Evolutionary conservation across 495 filamentous ascomycete genomes (phyloP).

Genomic region (Penicillium canariense): DNA sequence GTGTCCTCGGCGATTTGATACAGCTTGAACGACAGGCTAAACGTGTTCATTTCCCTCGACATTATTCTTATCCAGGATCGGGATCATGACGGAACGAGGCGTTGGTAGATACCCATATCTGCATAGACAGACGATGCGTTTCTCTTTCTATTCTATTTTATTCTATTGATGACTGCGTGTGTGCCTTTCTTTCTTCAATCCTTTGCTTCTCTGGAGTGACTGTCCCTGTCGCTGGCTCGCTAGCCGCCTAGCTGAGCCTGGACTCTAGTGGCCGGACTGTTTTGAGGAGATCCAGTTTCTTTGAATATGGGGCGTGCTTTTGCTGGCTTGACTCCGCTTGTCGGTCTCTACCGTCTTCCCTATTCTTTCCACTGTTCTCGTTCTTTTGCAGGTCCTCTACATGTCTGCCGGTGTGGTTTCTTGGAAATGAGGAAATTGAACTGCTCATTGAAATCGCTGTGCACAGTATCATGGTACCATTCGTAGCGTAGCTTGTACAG

Average conservation of each 20-base stretch:
- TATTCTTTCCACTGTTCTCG: slow-evolving; percentile 11
- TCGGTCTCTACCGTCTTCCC: slow-evolving; percentile 29
- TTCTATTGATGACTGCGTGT: slow-evolving; percentile 26
- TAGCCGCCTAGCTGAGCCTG: not conserved
- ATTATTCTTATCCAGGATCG: slow-evolving; percentile 27
- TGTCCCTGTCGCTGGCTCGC: slow-evolving; percentile 8
- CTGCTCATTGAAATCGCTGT: not conserved
- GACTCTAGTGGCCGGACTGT: not conserved
- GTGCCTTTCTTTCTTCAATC: slow-evolving; percentile 32
- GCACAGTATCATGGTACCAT: not conserved
- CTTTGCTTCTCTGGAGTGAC: slow-evolving; percentile 21
- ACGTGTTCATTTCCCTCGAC: slow-evolving; percentile 28
- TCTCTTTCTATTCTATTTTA: slow-evolving; percentile 19
- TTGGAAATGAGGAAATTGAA: slow-evolving; percentile 15
- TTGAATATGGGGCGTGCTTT: slow-evolving; percentile 14
- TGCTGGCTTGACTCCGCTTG: slow-evolving; percentile 5
- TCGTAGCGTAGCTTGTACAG: not conserved
- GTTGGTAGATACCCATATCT: slow-evolving; percentile 53
- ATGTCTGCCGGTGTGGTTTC: not conserved
- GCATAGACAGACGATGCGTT: slow-evolving; percentile 38
- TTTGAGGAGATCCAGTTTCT: slow-evolving; percentile 17
- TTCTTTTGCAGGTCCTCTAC: slow-evolving; percentile 4
- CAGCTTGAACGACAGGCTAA: slow-evolving; percentile 22
- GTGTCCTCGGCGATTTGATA: slow-evolving; percentile 17
- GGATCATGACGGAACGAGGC: slow-evolving; percentile 50